phyloP scores from a whole-genome alignment of 441 rosid species.

The Eruca vesicaria region DNA sequence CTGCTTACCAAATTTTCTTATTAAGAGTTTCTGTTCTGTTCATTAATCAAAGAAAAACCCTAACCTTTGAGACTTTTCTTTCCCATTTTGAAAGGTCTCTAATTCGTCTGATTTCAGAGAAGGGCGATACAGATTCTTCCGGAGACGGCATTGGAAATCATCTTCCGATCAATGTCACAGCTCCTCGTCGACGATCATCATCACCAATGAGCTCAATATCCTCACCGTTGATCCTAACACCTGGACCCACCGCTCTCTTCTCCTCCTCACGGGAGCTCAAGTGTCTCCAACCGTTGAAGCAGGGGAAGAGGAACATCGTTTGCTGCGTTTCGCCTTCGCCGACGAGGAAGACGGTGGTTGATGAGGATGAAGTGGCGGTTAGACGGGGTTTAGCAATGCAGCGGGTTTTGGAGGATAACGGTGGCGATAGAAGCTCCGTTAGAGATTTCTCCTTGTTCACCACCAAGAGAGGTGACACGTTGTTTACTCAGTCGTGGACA shows the following conservation, averaged over 20 bases:
- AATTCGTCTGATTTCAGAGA: slow-evolving; percentile 3
- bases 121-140: slow-evolving; percentile 19
- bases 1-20: background rate
- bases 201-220: slow-evolving; percentile 8
- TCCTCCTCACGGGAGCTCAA: slow-evolving; percentile 43
- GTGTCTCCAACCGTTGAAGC: too few relatives aligned
- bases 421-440: slow-evolving; percentile 35
- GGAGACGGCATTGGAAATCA: too few relatives aligned
- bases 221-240: slow-evolving; percentile 44
- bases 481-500: slow-evolving; percentile 78
- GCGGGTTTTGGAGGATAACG: slow-evolving; percentile 58
- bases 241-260: slow-evolving; percentile 60
- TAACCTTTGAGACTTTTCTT: background rate
- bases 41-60: slow-evolving; percentile 12
- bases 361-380: slow-evolving; percentile 53
- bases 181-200: background rate
- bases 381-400: slow-evolving; percentile 59
- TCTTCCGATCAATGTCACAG: slow-evolving; percentile 1
- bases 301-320: slow-evolving; percentile 41
- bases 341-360: slow-evolving; percentile 30
- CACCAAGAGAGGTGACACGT: slow-evolving; percentile 49
- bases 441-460: slow-evolving; percentile 51
- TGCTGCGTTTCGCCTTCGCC: slow-evolving; percentile 10
- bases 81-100: background rate
- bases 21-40: background rate